These are phyloP conservation scores for Xerocomellus chrysenteron DNA, from an alignment of 768 basidiomycete species.

Conservation along the genomic window DNA sequence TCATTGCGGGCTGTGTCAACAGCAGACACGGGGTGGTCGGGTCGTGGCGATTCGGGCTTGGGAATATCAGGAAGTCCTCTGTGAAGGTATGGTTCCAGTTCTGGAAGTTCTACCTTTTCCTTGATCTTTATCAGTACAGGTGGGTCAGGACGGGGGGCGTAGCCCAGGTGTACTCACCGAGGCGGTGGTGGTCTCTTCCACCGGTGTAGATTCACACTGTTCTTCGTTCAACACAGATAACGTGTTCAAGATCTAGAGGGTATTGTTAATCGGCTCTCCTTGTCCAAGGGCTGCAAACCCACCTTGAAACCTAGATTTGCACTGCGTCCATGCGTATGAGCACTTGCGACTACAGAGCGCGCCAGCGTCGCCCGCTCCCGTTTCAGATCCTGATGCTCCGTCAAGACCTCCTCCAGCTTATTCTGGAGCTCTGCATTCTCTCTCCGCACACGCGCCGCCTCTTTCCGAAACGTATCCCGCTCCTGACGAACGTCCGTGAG, in stretches of 20 bases:
- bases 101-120: conserved; percentile 1
- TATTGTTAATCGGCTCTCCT: background rate
- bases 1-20: background rate
- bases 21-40: background rate
- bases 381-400: conserved; percentile 22
- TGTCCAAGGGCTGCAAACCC: background rate
- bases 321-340: background rate
- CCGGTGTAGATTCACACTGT: background rate
- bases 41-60: conserved; percentile 1
- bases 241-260: conserved; percentile 3
- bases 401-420: conserved; percentile 17
- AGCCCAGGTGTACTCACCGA: background rate
- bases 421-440: conserved; percentile 23
- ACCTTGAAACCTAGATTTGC: conserved; percentile 10
- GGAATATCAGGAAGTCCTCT: conserved; percentile 14
- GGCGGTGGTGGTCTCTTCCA: background rate
- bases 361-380: conserved; percentile 19
- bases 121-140: conserved; percentile 7
- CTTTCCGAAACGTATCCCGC: conserved; percentile 24
- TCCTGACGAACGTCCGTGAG: conserved; percentile 28
- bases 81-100: background rate
- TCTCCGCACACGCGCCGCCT: conserved; percentile 20
- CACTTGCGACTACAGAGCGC: conserved; percentile 2
- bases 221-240: conserved; percentile 7
- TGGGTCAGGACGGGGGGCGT: background rate